Evolutionary conservation across 345 rosid genomes (phyloP), one percentile per base, ranked within the genome.

Genomic region (Sisymbrium irio): DNA sequence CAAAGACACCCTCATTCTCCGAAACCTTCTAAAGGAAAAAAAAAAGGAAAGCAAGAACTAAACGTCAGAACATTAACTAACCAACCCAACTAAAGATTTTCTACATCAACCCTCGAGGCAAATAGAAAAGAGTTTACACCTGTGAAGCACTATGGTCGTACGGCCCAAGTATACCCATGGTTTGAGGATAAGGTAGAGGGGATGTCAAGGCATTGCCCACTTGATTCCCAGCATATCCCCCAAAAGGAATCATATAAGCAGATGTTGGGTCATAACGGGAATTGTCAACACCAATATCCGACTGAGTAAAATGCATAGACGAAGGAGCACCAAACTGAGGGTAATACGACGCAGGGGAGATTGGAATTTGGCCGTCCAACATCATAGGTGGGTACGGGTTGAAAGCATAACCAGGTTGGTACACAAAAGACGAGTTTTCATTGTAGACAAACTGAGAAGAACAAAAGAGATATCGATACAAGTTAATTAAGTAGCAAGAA

Each of bases 161-260:
- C n/a, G 91, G 75, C 71, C 94, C 91, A 78, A 86, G 87, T 68
- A 88, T 88, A 68, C 91, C 91, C 88, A 82, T 78, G 13, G 85
- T 80, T 53, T 82, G 93, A 74, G 89, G 84, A 82, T 88, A 88
- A 36, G 79, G 74, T 19, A 81, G 51, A 67, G 84, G 64, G 2
- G 89, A 77, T 17, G 82, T 22, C 37, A 81, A 64, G 64, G 88
- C 57, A 77, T 56, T 75, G 42, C 76, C 81, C 68, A 74, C 84
- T 51, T 54, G 82, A 65, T 73, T 76, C 6, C 81, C 84, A 22
- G 86, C 90, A 76, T 60, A 88, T 67, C 84, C 71, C 30, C 86
- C 93, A 76, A 50, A 82, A 65, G 79, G 87, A 36, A 88, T 73
- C 67, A 81, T 22, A 71, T 82, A 88, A 69, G 84, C 83, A 40